Evolutionary conservation across 495 filamentous ascomycete species (phyloP).

Genomic region (Neurospora intermedia): DNA sequence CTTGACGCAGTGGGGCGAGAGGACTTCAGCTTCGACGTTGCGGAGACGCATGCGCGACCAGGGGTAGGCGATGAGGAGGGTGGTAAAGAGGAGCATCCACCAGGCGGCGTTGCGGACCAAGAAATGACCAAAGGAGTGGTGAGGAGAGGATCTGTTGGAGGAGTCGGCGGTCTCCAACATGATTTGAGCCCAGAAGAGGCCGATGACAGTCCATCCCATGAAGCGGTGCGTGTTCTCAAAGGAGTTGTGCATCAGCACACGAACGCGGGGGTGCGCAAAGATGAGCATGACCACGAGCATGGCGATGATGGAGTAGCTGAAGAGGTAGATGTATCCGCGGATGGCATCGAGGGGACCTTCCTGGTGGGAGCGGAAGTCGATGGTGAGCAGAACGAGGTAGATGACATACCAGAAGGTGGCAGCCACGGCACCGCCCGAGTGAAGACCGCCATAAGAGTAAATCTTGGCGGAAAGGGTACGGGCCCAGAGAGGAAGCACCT

Average conservation of each 20-base stretch:
- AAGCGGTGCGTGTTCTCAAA: conserved; percentile 62
- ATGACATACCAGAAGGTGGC: conserved; percentile 58
- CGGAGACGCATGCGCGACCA: conserved; percentile 58
- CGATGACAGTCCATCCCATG: conserved; percentile 50
- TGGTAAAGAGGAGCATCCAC: conserved; percentile 56
- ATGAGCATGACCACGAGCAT: conserved; percentile 31
- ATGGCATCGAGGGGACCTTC: conserved; percentile 26
- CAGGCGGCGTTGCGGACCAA: conserved; percentile 49
- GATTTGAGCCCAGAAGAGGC: conserved; percentile 48
- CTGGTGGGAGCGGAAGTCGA: conserved; percentile 35
- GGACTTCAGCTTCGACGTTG: conserved; percentile 47
- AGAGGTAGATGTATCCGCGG: conserved; percentile 35
- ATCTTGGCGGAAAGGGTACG: conserved; percentile 60
- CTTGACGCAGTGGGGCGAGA: conserved; percentile 61
- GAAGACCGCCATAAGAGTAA: conserved; percentile 69
- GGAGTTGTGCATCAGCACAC: conserved; percentile 46
- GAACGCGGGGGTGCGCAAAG: conserved; percentile 41
- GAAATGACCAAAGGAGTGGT: conserved; percentile 15
- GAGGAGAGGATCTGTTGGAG: background rate
- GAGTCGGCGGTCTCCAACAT: conserved; percentile 18
- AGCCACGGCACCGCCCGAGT: conserved; percentile 60
- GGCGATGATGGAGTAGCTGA: conserved; percentile 31
- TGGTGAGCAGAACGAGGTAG: conserved; percentile 29
- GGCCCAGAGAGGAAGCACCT: conserved; percentile 49
- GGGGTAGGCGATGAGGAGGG: conserved; percentile 50